Percentiles rank a stretch among this genome's conserved stretches.
Conservation (phyloP, 768 basidiomycete genomes). For the Pleurotus cornucopiae region DNA sequence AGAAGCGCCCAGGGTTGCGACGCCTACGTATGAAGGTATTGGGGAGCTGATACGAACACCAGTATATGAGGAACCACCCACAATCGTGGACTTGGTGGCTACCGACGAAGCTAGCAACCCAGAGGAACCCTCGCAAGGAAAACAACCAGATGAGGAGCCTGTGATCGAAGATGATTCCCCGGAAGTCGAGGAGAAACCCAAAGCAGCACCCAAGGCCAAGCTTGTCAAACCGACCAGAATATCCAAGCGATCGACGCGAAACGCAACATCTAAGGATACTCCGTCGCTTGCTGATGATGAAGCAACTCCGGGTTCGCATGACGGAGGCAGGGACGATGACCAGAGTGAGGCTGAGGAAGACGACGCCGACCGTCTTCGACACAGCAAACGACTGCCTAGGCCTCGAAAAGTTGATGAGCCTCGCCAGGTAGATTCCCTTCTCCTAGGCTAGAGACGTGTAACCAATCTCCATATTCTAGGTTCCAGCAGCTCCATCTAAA, state of each 20-base stretch:
- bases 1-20: not conserved
- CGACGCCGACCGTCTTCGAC: not conserved
- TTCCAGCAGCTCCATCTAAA: conserved; percentile 4
- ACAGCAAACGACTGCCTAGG: not conserved
- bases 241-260: not conserved
- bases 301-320: conserved; percentile 1
- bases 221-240: not conserved
- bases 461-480: not conserved
- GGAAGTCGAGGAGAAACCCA: not conserved
- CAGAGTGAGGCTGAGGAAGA: conserved; percentile 1
- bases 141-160: not conserved
- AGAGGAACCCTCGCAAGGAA: not conserved
- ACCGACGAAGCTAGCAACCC: not conserved
- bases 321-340: not conserved
- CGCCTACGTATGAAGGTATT: conserved; percentile 11
- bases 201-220: not conserved
- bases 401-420: not conserved
- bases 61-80: not conserved
- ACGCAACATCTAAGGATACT: not conserved
- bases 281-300: conserved; percentile 10
- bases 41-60: conserved; percentile 11
- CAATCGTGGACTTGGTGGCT: too few relatives aligned
- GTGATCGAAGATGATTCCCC: not conserved
- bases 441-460: not conserved
- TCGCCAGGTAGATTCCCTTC: not conserved